Percentiles rank a stretch among this genome's conserved stretches.
These are phyloP conservation scores for Lepiota venenata DNA, from an alignment of 768 basidiomycete genomes.

Conservation along the genomic window DNA sequence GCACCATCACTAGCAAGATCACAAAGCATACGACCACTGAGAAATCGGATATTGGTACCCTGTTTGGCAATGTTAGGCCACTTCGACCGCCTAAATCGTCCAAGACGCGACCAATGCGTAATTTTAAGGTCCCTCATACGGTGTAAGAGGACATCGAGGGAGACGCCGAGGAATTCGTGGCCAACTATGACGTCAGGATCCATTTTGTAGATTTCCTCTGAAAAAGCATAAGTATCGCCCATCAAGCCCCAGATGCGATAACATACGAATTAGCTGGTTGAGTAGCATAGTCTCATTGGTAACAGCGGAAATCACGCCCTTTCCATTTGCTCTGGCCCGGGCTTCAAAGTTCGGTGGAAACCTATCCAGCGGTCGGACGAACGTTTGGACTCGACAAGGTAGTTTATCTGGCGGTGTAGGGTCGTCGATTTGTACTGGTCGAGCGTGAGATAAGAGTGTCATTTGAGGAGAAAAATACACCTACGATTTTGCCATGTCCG, in stretches of 20 bases:
- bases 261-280: slow-evolving; percentile 70
- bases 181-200: slow-evolving; percentile 96
- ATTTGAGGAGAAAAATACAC: slow-evolving; percentile 13
- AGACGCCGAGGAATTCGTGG: slow-evolving; percentile 89
- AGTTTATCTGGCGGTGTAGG: slow-evolving; percentile 86
- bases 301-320: slow-evolving; percentile 68
- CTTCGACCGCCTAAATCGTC: slow-evolving; percentile 80
- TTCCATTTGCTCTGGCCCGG: slow-evolving; percentile 57
- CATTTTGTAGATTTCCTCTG: slow-evolving; percentile 74
- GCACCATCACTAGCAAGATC: slow-evolving; percentile 94
- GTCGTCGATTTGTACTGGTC: slow-evolving; percentile 85
- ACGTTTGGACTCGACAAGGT: slow-evolving; percentile 80
- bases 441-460: background rate
- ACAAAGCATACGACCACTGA: slow-evolving; percentile 84
- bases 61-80: slow-evolving; percentile 82
- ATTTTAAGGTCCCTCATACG: slow-evolving; percentile 89
- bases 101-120: slow-evolving; percentile 93
- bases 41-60: slow-evolving; percentile 78
- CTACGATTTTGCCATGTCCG: slow-evolving; percentile 74
- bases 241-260: background rate
- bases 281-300: slow-evolving; percentile 85
- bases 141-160: slow-evolving; percentile 85
- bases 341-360: slow-evolving; percentile 85
- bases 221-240: slow-evolving; percentile 1
- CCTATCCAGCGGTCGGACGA: slow-evolving; percentile 83